Evolutionary conservation across 441 rosid genomes (phyloP).

Genomic region (Euphorbia neoarborescens): DNA sequence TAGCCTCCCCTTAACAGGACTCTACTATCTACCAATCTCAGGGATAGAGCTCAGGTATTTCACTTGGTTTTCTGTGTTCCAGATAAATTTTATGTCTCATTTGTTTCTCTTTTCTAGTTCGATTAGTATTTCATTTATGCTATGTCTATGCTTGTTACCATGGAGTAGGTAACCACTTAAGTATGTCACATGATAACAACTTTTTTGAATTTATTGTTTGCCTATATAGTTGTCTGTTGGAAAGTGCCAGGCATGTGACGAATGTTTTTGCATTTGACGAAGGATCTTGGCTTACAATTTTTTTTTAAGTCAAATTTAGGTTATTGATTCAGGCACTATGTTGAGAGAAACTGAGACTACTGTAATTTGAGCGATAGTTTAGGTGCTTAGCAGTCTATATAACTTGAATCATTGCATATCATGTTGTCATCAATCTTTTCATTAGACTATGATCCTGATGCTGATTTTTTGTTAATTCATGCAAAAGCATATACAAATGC

Average conservation of each 20-base stretch:
- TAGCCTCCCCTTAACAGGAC: constrained; percentile 20
- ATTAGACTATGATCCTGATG: background rate
- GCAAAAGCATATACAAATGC: background rate
- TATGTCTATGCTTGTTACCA: background rate
- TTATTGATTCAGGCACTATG: constrained; percentile 1
- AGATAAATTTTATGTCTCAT: background rate
- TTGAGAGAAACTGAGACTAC: background rate
- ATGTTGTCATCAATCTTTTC: background rate
- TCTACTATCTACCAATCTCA: constrained; percentile 16
- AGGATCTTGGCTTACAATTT: background rate
- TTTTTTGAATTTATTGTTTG: constrained; percentile 1
- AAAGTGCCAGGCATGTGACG: background rate
- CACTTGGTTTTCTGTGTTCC: background rate
- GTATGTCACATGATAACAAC: background rate
- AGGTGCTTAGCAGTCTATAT: constrained; percentile 2
- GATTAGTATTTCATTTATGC: background rate
- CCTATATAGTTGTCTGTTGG: background rate
- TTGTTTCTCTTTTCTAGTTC: constrained; percentile 4
- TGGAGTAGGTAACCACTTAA: background rate
- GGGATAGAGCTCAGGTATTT: constrained; percentile 22
- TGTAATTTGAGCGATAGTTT: background rate
- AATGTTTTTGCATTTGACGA: background rate
- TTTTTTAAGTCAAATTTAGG: background rate
- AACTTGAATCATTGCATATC: background rate
- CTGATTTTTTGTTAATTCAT: background rate